Percentiles rank a stretch among this genome's conserved stretches.
phyloP scores from a whole-genome alignment of 2,329 filamentous ascomycete species.

The Calonectria montana region DNA sequence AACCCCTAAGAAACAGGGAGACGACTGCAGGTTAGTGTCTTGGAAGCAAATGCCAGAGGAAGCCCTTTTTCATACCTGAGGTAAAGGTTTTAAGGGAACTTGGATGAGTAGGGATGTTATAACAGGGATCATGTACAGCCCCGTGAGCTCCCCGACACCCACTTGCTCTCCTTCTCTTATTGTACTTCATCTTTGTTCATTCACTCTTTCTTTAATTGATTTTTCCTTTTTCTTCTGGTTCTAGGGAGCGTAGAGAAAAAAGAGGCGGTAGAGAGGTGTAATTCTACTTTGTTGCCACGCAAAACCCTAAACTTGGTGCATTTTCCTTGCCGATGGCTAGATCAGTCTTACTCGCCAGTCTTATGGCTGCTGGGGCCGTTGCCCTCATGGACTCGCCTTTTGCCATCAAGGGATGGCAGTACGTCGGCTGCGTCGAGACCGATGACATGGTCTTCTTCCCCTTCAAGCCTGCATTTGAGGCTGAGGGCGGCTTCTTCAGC shows the following conservation, averaged over 20 bases:
- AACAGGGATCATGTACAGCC: not conserved
- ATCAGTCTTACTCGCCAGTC: constrained; percentile 24
- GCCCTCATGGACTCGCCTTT: constrained; percentile 29
- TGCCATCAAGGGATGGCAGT: constrained; percentile 34
- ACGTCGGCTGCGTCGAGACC: constrained; percentile 45
- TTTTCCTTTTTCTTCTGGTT: not conserved
- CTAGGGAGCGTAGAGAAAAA: not conserved
- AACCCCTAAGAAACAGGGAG: not conserved
- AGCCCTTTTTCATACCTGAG: not conserved
- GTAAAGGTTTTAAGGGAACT: not conserved
- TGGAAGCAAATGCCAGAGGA: not conserved
- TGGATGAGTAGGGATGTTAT: not conserved
- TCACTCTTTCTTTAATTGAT: not conserved
- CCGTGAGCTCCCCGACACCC: not conserved
- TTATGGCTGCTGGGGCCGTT: constrained; percentile 39
- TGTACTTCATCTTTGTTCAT: not conserved
- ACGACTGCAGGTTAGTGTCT: not conserved
- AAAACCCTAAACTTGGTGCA: too few species aligned
- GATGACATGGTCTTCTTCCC: constrained; percentile 31
- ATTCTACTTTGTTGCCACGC: not conserved
- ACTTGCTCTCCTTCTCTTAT: not conserved
- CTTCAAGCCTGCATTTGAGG: constrained; percentile 21
- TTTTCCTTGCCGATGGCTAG: constrained; percentile 15
- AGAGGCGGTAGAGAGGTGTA: not conserved
- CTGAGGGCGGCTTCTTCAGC: constrained; percentile 29